Conservation (phyloP, 2,329 filamentous ascomycete species). For the Sarocladiaceae sp. region DNA sequence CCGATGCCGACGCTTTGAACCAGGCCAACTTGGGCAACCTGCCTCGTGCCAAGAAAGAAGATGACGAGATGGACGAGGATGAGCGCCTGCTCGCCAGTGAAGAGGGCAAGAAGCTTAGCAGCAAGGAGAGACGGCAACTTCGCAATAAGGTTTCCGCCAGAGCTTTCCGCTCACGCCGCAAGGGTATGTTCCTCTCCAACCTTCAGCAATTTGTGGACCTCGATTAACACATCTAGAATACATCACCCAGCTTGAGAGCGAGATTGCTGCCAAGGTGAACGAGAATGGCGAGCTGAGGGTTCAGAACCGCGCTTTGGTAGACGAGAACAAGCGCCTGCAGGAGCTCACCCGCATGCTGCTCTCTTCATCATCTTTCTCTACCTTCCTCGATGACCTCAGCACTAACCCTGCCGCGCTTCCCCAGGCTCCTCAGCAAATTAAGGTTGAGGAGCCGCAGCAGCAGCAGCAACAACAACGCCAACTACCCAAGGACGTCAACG, state of each 20-base stretch:
- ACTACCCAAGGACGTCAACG: slow-evolving; percentile 60
- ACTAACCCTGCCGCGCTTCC: slow-evolving; percentile 45
- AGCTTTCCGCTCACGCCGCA: slow-evolving; percentile 94
- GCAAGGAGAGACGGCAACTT: slow-evolving; percentile 94
- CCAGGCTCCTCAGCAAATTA: slow-evolving; percentile 29
- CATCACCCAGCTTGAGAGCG: slow-evolving; percentile 86
- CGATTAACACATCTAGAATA: slow-evolving; percentile 66
- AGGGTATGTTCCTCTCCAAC: slow-evolving; percentile 58
- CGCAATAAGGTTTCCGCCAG: slow-evolving; percentile 98
- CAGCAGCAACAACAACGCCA: slow-evolving; percentile 40
- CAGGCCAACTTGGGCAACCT: slow-evolving; percentile 57
- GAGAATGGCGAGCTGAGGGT: slow-evolving; percentile 75
- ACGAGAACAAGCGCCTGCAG: slow-evolving; percentile 77
- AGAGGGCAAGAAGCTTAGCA: slow-evolving; percentile 97
- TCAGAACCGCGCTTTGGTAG: slow-evolving; percentile 74
- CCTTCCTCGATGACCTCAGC: slow-evolving; percentile 68
- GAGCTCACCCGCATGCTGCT: slow-evolving; percentile 78
- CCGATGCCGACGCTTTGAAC: slow-evolving; percentile 38
- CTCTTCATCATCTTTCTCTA: slow-evolving; percentile 74
- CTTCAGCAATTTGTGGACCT: neutral
- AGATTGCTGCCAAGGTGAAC: slow-evolving; percentile 75
- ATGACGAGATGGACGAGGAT: slow-evolving; percentile 98
- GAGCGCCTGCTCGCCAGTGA: slow-evolving; percentile 91
- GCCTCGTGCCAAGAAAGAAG: slow-evolving; percentile 77
- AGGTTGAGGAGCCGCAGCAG: slow-evolving; percentile 27